Conservation (phyloP, 345 rosid genomes). For the Carallia brachiata region DNA sequence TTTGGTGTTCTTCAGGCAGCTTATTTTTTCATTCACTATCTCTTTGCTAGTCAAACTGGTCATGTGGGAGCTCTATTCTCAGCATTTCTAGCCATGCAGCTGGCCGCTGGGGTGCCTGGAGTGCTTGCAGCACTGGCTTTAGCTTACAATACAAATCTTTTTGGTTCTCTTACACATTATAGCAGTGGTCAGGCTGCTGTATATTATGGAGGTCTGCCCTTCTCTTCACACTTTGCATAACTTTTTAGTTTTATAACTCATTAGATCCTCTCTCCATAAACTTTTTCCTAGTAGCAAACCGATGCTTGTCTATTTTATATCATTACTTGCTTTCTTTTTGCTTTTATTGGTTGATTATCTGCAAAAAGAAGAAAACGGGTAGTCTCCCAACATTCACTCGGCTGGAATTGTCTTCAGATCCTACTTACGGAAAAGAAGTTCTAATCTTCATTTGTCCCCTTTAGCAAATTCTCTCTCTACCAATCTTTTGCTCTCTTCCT, state of each 20-base stretch:
- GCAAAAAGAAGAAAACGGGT: background rate
- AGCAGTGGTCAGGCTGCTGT: constrained; percentile 99
- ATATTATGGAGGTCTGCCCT: constrained; percentile 75
- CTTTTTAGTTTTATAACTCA: background rate
- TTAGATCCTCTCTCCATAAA: background rate
- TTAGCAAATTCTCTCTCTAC: too few species aligned
- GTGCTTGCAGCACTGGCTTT: constrained; percentile 76
- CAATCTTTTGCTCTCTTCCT: background rate
- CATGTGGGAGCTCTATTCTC: constrained; percentile 93
- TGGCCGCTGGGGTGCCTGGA: constrained; percentile 89
- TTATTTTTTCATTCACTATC: constrained; percentile 87
- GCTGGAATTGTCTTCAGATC: background rate
- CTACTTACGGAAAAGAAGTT: too few species aligned
- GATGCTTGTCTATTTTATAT: background rate
- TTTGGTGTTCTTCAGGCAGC: constrained; percentile 87
- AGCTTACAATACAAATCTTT: constrained; percentile 88
- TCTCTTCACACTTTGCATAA: background rate
- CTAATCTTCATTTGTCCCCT: too few species aligned
- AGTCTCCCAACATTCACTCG: background rate
- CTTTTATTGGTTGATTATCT: background rate
- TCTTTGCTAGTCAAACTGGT: constrained; percentile 96
- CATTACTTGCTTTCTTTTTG: background rate
- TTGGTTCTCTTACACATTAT: constrained; percentile 94
- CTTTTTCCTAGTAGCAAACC: background rate
- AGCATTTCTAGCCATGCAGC: constrained; percentile 96